phyloP scores from a whole-genome alignment of 495 filamentous ascomycete genomes.

The Daldinia decipiens region DNA sequence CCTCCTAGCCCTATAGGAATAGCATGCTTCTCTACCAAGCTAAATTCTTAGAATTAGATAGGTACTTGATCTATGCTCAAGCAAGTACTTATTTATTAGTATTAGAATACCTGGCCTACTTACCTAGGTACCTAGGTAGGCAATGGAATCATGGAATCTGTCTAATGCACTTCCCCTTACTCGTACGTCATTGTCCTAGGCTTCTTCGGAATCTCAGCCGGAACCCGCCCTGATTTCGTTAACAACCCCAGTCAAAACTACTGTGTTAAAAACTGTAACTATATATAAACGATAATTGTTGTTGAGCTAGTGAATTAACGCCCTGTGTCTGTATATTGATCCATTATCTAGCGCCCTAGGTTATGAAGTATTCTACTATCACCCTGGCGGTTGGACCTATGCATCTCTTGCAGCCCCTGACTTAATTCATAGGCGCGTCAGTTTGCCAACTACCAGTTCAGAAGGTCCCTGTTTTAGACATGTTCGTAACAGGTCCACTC shows the following conservation, averaged over 20 bases:
- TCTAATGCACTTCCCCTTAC: not conserved
- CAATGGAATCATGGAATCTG: not conserved
- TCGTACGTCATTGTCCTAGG: not conserved
- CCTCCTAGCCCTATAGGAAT: not conserved
- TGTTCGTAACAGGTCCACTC: constrained; percentile 12
- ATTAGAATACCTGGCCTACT: not conserved
- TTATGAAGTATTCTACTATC: constrained; percentile 13
- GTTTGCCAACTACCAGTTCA: not conserved
- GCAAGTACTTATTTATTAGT: too few species aligned
- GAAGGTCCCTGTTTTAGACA: constrained; percentile 21
- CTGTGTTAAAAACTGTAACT: not conserved
- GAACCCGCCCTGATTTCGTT: not conserved
- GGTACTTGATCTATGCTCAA: too few species aligned
- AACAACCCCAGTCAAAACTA: not conserved
- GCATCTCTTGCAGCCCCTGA: constrained; percentile 4
- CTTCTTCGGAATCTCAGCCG: not conserved
- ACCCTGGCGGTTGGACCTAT: not conserved
- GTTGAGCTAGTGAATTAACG: not conserved
- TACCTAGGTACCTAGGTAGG: not conserved
- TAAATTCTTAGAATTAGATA: not conserved
- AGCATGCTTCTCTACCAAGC: not conserved
- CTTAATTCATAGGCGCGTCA: not conserved
- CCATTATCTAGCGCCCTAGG: not conserved
- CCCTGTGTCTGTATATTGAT: constrained; percentile 6
- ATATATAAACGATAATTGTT: constrained; percentile 3